Evolutionary conservation across 495 filamentous ascomycete genomes (phyloP).

Genomic region (Penicillium crystallinum): DNA sequence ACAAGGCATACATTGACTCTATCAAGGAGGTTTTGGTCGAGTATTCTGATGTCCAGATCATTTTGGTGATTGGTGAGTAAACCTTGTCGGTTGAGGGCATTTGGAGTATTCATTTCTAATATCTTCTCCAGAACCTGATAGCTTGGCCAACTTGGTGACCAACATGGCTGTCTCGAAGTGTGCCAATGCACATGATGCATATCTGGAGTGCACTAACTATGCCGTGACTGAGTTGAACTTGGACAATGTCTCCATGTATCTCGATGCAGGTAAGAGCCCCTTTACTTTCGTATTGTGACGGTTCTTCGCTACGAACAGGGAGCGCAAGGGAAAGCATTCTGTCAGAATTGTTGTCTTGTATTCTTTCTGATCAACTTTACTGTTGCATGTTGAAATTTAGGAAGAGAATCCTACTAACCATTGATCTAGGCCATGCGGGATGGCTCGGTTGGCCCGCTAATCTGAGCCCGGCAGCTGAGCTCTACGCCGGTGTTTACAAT

Average conservation of each 20-base stretch:
- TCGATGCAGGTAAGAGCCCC: conserved; percentile 70
- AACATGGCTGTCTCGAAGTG: conserved; percentile 62
- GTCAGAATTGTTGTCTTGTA: too few relatives aligned
- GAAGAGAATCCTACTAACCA: too few relatives aligned
- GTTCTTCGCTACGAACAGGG: too few relatives aligned
- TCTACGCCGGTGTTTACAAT: conserved; percentile 64
- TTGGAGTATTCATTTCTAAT: conserved; percentile 34
- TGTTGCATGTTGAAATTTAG: not conserved
- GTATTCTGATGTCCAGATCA: conserved; percentile 29
- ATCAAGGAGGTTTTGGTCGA: conserved; percentile 26
- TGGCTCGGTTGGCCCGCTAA: conserved; percentile 84
- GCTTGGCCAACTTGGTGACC: conserved; percentile 75
- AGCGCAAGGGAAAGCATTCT: too few relatives aligned
- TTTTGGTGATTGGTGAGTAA: conserved; percentile 51
- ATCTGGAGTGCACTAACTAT: conserved; percentile 66
- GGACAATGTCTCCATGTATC: conserved; percentile 75
- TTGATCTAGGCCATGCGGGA: conserved; percentile 43
- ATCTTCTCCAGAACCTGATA: conserved; percentile 64
- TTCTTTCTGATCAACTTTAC: not conserved
- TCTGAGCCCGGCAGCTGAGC: conserved; percentile 62
- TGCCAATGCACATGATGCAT: conserved; percentile 55
- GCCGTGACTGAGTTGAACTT: conserved; percentile 67
- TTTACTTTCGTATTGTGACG: too few relatives aligned
- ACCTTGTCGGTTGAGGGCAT: not conserved
- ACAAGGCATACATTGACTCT: conserved; percentile 69